A percentile compares a stretch with the other conserved stretches of the same genome.
These are phyloP conservation scores for Leccinum obscurum DNA, from an alignment of 768 basidiomycete species.

Conservation along the genomic window DNA sequence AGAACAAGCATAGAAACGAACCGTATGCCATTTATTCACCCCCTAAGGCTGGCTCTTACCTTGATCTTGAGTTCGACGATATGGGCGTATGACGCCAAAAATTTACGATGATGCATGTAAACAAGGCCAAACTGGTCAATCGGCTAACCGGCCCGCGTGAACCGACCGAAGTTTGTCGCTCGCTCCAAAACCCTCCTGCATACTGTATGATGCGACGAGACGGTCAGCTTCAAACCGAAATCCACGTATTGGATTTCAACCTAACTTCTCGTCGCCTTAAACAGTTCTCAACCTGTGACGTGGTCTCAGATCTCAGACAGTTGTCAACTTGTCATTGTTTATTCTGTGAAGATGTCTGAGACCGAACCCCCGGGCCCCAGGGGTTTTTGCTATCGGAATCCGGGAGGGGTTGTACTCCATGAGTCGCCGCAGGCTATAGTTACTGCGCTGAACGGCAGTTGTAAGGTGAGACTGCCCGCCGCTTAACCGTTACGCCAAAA, in stretches of 20 bases:
- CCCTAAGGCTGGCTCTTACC: constrained; percentile 15
- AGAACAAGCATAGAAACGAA: constrained; percentile 10
- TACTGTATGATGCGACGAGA: background rate
- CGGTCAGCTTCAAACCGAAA: background rate
- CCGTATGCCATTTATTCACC: constrained; percentile 38
- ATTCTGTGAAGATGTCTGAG: background rate
- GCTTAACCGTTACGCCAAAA: no score
- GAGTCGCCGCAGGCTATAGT: constrained; percentile 19
- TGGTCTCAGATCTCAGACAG: background rate
- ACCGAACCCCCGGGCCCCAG: no score
- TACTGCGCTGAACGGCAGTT: constrained; percentile 17
- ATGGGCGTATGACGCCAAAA: constrained; percentile 10
- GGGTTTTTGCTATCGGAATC: no score
- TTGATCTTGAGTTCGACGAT: constrained; percentile 12
- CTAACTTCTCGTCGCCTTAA: background rate
- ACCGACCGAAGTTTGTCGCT: background rate
- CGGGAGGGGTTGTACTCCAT: no score
- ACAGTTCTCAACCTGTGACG: background rate
- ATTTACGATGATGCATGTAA: constrained; percentile 13
- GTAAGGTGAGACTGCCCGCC: no score
- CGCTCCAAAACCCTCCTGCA: no score
- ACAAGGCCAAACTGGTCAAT: constrained; percentile 12
- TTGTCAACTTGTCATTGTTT: background rate
- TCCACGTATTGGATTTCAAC: background rate
- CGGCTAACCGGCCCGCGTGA: background rate